A percentile compares a stretch with the other conserved stretches of the same genome.
These are phyloP conservation scores for Aspergillus avenaceus DNA, from an alignment of 495 filamentous ascomycete genomes.

Conservation along the genomic window DNA sequence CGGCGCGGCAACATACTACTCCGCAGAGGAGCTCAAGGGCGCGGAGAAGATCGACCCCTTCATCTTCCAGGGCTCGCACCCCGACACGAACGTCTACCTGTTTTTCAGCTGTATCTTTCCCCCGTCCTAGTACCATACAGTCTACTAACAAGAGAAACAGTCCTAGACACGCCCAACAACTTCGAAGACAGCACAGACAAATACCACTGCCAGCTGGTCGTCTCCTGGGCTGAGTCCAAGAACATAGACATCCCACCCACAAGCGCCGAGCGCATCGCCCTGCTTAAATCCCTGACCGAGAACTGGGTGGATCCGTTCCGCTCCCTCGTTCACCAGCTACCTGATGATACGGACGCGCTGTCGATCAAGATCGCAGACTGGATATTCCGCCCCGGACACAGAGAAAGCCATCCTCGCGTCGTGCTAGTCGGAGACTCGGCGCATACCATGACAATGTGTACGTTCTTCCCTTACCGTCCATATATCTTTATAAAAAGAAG, in stretches of 20 bases:
- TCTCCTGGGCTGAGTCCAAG: slow-evolving; percentile 48
- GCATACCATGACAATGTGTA: slow-evolving; percentile 58
- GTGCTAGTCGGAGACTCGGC: slow-evolving; percentile 50
- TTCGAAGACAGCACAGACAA: slow-evolving; percentile 33
- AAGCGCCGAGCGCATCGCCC: slow-evolving; percentile 35
- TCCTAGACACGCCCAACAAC: slow-evolving; percentile 46
- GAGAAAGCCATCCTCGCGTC: slow-evolving; percentile 33
- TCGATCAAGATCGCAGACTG: slow-evolving; percentile 55
- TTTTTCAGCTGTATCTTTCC: slow-evolving; percentile 44
- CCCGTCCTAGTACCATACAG: background rate
- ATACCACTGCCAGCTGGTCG: slow-evolving; percentile 46
- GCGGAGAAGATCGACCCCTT: slow-evolving; percentile 52
- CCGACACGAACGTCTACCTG: slow-evolving; percentile 50
- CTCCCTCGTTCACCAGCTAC: slow-evolving; percentile 40
- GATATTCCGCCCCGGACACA: slow-evolving; percentile 27
- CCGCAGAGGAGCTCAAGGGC: slow-evolving; percentile 31
- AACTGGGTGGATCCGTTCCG: slow-evolving; percentile 57
- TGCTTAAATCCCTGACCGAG: slow-evolving; percentile 50
- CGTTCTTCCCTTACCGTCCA: slow-evolving; percentile 6
- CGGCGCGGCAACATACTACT: slow-evolving; percentile 41
- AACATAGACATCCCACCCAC: slow-evolving; percentile 37
- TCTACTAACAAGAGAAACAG: slow-evolving; percentile 8
- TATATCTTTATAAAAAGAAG: background rate
- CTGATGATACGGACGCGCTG: slow-evolving; percentile 43
- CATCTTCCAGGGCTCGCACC: slow-evolving; percentile 58